phyloP scores from a whole-genome alignment of 2,329 filamentous ascomycete species.

The Alternaria hordeiaustralica region DNA sequence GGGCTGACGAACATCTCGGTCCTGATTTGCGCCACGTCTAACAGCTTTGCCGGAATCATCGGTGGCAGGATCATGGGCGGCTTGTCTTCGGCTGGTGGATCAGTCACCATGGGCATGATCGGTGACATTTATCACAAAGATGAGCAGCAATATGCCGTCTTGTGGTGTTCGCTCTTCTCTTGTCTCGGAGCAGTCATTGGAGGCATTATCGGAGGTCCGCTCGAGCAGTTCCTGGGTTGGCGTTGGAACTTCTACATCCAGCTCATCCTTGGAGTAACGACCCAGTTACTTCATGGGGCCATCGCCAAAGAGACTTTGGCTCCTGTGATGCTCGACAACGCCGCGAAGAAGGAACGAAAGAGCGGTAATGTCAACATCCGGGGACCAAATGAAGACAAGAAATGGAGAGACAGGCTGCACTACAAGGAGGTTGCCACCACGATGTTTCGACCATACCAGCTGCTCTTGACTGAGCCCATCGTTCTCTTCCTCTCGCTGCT shows the following conservation, averaged over 20 bases:
- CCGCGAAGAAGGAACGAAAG: slow-evolving; percentile 10
- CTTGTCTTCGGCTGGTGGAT: slow-evolving; percentile 64
- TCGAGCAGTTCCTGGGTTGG: slow-evolving; percentile 72
- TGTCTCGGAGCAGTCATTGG: slow-evolving; percentile 74
- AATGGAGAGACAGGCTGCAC: not conserved
- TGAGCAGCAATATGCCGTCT: slow-evolving; percentile 71
- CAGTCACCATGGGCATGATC: slow-evolving; percentile 68
- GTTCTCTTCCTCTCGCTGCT: slow-evolving; percentile 73
- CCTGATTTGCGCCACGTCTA: slow-evolving; percentile 64
- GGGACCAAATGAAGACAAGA: not conserved
- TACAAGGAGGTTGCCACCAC: slow-evolving; percentile 36
- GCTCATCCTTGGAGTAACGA: slow-evolving; percentile 74
- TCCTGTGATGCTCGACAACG: slow-evolving; percentile 73
- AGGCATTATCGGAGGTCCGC: slow-evolving; percentile 63
- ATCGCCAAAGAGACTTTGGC: slow-evolving; percentile 77
- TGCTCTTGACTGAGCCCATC: slow-evolving; percentile 78
- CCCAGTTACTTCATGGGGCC: slow-evolving; percentile 70
- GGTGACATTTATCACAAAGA: slow-evolving; percentile 66
- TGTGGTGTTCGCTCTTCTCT: slow-evolving; percentile 59
- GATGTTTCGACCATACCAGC: slow-evolving; percentile 71
- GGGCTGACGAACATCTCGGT: slow-evolving; percentile 58
- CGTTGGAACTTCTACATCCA: slow-evolving; percentile 83
- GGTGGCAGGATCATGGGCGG: slow-evolving; percentile 58
- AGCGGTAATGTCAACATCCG: not conserved
- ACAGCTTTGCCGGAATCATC: slow-evolving; percentile 67